These are phyloP conservation scores for Penicillium corylophilum DNA, from an alignment of 2,329 filamentous ascomycete genomes.

Conservation along the genomic window DNA sequence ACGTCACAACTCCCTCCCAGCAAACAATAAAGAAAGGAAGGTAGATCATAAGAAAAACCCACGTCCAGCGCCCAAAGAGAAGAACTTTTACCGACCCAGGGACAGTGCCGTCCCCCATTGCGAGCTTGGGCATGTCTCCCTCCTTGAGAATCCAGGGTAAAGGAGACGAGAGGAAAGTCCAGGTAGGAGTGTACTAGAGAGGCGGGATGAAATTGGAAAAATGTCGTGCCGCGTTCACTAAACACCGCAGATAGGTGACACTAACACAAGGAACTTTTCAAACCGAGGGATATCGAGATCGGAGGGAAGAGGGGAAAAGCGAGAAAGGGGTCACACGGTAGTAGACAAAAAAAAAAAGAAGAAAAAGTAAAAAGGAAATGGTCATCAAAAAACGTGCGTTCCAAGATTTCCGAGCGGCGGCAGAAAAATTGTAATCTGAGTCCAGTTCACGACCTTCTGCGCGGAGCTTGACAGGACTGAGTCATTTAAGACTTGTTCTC, in stretches of 20 bases:
- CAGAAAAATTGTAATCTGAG: slow-evolving; percentile 12
- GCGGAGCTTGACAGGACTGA: slow-evolving; percentile 18
- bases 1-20: slow-evolving; percentile 14
- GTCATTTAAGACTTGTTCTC: slow-evolving; percentile 42
- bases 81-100: slow-evolving; percentile 22
- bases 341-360: slow-evolving; percentile 27
- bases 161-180: neutral
- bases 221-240: slow-evolving; percentile 34
- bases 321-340: slow-evolving; percentile 20
- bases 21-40: slow-evolving; percentile 8
- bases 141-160: neutral
- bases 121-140: neutral
- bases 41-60: slow-evolving; percentile 6
- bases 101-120: neutral
- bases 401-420: slow-evolving; percentile 30
- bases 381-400: slow-evolving; percentile 40
- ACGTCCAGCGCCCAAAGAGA: slow-evolving; percentile 17
- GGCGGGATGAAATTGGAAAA: slow-evolving; percentile 13
- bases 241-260: slow-evolving; percentile 30
- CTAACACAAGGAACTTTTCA: slow-evolving; percentile 41
- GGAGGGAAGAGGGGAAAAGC: slow-evolving; percentile 26
- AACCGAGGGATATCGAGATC: slow-evolving; percentile 45
- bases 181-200: slow-evolving; percentile 10
- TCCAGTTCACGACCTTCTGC: slow-evolving; percentile 7
- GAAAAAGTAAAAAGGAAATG: slow-evolving; percentile 24